phyloP scores from a whole-genome alignment of 768 basidiomycete genomes.

The Collybiopsis confluens region DNA sequence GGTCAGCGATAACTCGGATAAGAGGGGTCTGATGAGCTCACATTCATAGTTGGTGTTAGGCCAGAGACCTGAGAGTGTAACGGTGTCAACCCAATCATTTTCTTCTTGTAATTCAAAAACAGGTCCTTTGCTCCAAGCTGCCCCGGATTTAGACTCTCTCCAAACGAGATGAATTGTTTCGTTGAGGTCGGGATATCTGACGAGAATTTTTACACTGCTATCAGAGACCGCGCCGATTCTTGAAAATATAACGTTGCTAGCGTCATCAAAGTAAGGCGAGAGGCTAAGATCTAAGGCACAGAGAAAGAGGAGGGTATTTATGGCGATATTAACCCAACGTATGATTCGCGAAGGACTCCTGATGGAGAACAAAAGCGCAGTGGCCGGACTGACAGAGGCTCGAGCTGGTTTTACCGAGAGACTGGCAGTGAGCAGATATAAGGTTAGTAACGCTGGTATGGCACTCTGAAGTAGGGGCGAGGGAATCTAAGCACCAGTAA shows the following conservation, averaged over 20 bases:
- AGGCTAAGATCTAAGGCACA: constrained; percentile 41
- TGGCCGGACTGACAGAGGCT: constrained; percentile 10
- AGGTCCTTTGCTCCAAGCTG: constrained; percentile 54
- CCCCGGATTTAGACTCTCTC: constrained; percentile 27
- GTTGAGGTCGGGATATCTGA: constrained; percentile 50
- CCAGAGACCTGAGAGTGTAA: constrained; percentile 55
- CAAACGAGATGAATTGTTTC: constrained; percentile 40
- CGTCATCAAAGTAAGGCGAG: constrained; percentile 53
- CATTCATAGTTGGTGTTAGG: constrained; percentile 71
- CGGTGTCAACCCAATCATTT: constrained; percentile 57
- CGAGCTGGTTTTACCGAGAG: constrained; percentile 1
- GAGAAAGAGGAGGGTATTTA: constrained; percentile 12
- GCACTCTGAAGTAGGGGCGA: constrained; percentile 28
- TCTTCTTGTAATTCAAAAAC: constrained; percentile 35
- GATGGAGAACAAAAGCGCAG: constrained; percentile 26
- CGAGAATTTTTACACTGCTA: constrained; percentile 55
- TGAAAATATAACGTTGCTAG: constrained; percentile 54
- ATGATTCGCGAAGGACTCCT: constrained; percentile 20
- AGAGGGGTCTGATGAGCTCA: constrained; percentile 25
- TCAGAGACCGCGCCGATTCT: constrained; percentile 70
- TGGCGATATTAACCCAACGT: constrained; percentile 11
- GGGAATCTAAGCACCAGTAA: constrained; percentile 30
- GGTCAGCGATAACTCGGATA: constrained; percentile 7
- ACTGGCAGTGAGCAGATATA: constrained; percentile 16
- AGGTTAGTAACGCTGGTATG: constrained; percentile 22